Conservation (phyloP, 768 basidiomycete species). For the Lanmaoa pseudosensibilis region DNA sequence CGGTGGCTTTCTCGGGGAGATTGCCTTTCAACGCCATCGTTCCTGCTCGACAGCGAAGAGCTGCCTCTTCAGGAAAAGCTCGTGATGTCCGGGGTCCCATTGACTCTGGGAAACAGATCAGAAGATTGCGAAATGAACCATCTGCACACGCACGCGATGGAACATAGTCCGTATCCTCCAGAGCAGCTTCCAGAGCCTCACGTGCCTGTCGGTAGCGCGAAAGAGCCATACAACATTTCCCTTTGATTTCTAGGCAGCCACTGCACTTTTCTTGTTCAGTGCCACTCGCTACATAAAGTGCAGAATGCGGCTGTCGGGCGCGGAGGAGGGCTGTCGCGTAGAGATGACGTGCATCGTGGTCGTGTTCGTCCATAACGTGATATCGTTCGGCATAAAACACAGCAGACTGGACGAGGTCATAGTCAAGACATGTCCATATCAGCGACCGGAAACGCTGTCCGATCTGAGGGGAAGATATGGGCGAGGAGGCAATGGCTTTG, state of each 20-base stretch:
- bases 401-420: slow-evolving; percentile 74
- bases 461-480: slow-evolving; percentile 54
- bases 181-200: slow-evolving; percentile 63
- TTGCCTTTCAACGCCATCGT: slow-evolving; percentile 77
- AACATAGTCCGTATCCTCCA: slow-evolving; percentile 51
- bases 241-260: slow-evolving; percentile 78
- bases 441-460: slow-evolving; percentile 68
- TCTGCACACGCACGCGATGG: slow-evolving; percentile 53
- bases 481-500: slow-evolving; percentile 33
- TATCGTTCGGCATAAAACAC: slow-evolving; percentile 90
- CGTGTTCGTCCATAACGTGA: slow-evolving; percentile 63
- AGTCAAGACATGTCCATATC: slow-evolving; percentile 83
- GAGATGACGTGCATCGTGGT: slow-evolving; percentile 82
- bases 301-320: slow-evolving; percentile 72
- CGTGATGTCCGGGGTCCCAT: slow-evolving; percentile 53
- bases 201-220: slow-evolving; percentile 78
- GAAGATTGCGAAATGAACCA: slow-evolving; percentile 7
- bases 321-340: slow-evolving; percentile 77
- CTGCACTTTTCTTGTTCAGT: slow-evolving; percentile 61
- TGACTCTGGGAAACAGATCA: slow-evolving; percentile 45
- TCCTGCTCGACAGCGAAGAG: slow-evolving; percentile 75
- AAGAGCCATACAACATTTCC: slow-evolving; percentile 68
- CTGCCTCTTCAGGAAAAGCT: slow-evolving; percentile 69
- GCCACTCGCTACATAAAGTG: slow-evolving; percentile 65
- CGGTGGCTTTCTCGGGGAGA: slow-evolving; percentile 67